These are phyloP conservation scores for Kwoniella sp. DNA, from an alignment of 768 basidiomycete genomes.

Conservation along the genomic window DNA sequence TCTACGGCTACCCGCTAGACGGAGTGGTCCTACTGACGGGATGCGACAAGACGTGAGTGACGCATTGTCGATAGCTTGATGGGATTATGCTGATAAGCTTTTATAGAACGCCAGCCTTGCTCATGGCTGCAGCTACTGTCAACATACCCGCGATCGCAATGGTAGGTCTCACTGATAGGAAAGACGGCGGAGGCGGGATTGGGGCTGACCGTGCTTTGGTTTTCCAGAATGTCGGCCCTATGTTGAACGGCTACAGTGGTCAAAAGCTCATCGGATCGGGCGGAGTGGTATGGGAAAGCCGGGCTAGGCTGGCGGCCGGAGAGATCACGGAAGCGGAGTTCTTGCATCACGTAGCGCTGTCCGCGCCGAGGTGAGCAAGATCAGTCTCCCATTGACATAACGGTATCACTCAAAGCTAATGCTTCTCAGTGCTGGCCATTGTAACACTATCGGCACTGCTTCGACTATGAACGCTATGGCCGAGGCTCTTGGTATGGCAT, in stretches of 20 bases:
- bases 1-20: slow-evolving; percentile 54
- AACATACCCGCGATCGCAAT: slow-evolving; percentile 53
- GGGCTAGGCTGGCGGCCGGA: slow-evolving; percentile 41
- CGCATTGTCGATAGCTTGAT: not conserved
- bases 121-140: slow-evolving; percentile 53
- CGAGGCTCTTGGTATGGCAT: slow-evolving; percentile 55
- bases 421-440: slow-evolving; percentile 41
- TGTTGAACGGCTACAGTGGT: slow-evolving; percentile 51
- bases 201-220: not conserved
- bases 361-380: slow-evolving; percentile 40
- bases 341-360: slow-evolving; percentile 43
- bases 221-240: slow-evolving; percentile 49
- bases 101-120: slow-evolving; percentile 44
- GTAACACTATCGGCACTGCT: slow-evolving; percentile 55
- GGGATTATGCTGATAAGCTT: slow-evolving; percentile 7
- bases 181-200: not conserved
- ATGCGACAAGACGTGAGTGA: slow-evolving; percentile 48
- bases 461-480: slow-evolving; percentile 55
- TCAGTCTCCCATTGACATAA: not conserved
- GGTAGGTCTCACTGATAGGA: slow-evolving; percentile 5
- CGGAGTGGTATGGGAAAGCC: slow-evolving; percentile 49
- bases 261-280: slow-evolving; percentile 49
- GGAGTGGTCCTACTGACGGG: slow-evolving; percentile 54
- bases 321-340: slow-evolving; percentile 47
- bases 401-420: not conserved